Base-by-base conservation (phyloP, 805 yeast species). In the Saccharomycopsis babjevae region DNA sequence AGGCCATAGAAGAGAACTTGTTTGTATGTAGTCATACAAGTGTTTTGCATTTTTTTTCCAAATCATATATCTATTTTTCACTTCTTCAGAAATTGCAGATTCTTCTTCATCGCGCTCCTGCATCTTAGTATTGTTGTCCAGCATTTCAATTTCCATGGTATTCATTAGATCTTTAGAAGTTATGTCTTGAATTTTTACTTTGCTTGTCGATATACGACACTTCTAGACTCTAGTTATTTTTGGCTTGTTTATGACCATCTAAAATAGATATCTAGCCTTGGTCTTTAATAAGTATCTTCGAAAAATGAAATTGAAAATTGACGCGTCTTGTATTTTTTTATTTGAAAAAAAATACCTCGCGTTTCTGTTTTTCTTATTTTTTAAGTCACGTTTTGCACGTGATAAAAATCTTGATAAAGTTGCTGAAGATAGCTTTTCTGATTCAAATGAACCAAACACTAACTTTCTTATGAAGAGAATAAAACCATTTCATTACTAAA, bases 21-120 rank as follows among this genome's bases (percentile, higher is more conserved):
- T 86, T 64, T 87, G 84, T 55, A 89, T 76, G 64, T 86, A 80
- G 66, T 85, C 88, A 71, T 89, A 89, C 62, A 89, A 75, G 65
- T 88, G 76, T 2, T 96, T 96, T 15, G 88, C 85, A 1, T 93
- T 81, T 68, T 89, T 88, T 70, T 89, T 89, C 97, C 97, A 89
- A 61, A 85, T 74, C 46, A 57, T 16, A 36, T 64, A 64, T 1
- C 59, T 60, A 13, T 57, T 56, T 66, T 78, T 78, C 46, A 69
- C 66, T 40, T 68, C 69, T 60, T 66, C 68, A n/a, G 66, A 62
- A 20, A 59, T 59, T 8, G 30, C 22, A 13, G 59, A 43, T 15
- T 42, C 52, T 25, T 46, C 52, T 22, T 13, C 22, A 1, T 46
- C 7, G 25, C 1, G 7, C 28, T 16, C n/a, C 28, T 10, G 52